Evolutionary conservation across 1,284 basidiomycete species (phyloP).

Genomic region (Ustilago bromivora): DNA sequence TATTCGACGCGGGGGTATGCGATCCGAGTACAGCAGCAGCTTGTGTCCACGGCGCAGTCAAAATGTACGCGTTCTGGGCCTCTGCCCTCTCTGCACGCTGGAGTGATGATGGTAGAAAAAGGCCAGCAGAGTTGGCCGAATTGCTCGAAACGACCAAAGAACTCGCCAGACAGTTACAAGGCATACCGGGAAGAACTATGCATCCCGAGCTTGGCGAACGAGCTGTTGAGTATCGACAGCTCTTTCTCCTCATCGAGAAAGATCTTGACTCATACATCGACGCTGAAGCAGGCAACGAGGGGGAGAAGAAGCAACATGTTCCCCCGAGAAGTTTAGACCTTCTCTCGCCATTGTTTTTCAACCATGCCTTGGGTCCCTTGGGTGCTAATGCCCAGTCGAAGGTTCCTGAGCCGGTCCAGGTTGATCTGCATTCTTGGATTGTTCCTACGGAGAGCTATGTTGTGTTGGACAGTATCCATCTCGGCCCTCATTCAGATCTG

Average conservation of each 20-base stretch:
- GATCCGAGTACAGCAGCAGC: constrained; percentile 43
- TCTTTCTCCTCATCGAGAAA: constrained; percentile 83
- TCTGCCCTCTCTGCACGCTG: constrained; percentile 80
- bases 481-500: constrained; percentile 4
- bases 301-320: not conserved
- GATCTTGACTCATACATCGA: constrained; percentile 74
- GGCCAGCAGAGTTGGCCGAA: constrained; percentile 73
- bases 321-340: constrained; percentile 87
- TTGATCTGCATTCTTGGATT: constrained; percentile 88
- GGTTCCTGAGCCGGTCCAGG: constrained; percentile 81
- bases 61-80: constrained; percentile 88
- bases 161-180: constrained; percentile 75
- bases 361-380: constrained; percentile 87
- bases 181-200: constrained; percentile 73
- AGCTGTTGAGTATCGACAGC: constrained; percentile 81
- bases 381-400: constrained; percentile 82
- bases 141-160: constrained; percentile 77
- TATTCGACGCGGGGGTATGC: constrained; percentile 38
- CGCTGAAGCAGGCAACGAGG: not conserved
- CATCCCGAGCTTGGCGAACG: constrained; percentile 92
- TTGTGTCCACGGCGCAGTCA: constrained; percentile 84
- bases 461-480: constrained; percentile 30
- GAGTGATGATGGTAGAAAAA: constrained; percentile 79
- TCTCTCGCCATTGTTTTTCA: constrained; percentile 82
- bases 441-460: constrained; percentile 72